A percentile compares a stretch with the other conserved stretches of the same genome.
Evolutionary conservation across 805 yeast genomes (phyloP).

Genomic region (Deakozyma indianensis): DNA sequence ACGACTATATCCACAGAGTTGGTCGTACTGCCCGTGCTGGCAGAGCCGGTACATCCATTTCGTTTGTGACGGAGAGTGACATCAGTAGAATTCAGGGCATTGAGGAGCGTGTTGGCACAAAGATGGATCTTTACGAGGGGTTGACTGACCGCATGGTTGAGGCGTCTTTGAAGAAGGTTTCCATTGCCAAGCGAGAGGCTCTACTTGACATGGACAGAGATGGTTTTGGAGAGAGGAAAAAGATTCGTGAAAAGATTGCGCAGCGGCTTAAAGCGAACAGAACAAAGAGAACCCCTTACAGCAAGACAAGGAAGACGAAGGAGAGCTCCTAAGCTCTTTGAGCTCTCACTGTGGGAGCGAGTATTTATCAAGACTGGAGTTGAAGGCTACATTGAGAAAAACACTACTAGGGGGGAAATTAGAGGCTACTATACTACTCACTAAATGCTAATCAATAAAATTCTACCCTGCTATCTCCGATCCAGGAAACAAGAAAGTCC

Average conservation of each 20-base stretch:
- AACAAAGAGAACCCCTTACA: not conserved
- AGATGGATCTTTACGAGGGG: slow-evolving; percentile 61
- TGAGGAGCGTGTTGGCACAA: slow-evolving; percentile 67
- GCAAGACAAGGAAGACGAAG: not conserved
- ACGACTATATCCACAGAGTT: slow-evolving; percentile 90
- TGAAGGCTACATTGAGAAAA: no score
- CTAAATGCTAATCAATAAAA: no score
- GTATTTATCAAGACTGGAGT: no score
- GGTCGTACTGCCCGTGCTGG: slow-evolving; percentile 99
- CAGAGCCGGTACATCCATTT: slow-evolving; percentile 66
- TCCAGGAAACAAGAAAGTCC: no score
- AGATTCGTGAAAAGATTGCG: slow-evolving; percentile 32
- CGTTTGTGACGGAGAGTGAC: slow-evolving; percentile 77
- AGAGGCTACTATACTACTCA: no score
- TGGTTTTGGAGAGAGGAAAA: slow-evolving; percentile 63
- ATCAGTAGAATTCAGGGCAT: slow-evolving; percentile 68
- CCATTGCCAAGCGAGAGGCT: slow-evolving; percentile 81
- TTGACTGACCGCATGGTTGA: slow-evolving; percentile 66
- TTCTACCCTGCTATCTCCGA: no score
- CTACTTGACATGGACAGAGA: slow-evolving; percentile 88
- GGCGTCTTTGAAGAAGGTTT: slow-evolving; percentile 50
- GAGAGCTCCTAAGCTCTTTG: no score
- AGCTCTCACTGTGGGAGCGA: no score
- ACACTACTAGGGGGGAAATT: no score
- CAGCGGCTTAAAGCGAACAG: not conserved